These are phyloP conservation scores for Ramalina intermedia DNA, from an alignment of 495 filamentous ascomycete species.

Conservation along the genomic window DNA sequence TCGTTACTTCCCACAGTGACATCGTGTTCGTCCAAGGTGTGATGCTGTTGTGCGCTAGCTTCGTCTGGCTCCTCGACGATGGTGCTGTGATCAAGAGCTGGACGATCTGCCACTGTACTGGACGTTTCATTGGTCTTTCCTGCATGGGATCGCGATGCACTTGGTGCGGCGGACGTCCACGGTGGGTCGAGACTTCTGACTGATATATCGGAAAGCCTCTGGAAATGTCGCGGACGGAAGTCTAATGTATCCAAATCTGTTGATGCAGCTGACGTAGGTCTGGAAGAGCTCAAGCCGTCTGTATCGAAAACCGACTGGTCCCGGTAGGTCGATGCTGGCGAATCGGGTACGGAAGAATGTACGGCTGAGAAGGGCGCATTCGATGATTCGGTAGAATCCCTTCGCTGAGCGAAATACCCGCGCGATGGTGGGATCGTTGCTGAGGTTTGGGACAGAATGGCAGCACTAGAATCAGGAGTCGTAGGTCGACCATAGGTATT, in stretches of 20 bases:
- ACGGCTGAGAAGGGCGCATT: conserved; percentile 42
- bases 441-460: conserved; percentile 49
- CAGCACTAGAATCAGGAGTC: conserved; percentile 33
- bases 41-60: background rate
- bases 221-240: conserved; percentile 32
- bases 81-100: background rate
- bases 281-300: conserved; percentile 40
- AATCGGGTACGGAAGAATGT: conserved; percentile 63
- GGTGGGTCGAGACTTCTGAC: conserved; percentile 20
- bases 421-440: conserved; percentile 39
- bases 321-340: conserved; percentile 59
- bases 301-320: conserved; percentile 69
- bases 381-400: conserved; percentile 47
- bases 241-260: conserved; percentile 43
- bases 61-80: conserved; percentile 17
- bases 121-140: too few species aligned
- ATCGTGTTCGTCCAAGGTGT: conserved; percentile 9
- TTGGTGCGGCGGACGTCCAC: too few species aligned
- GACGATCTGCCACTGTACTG: background rate
- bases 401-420: conserved; percentile 28
- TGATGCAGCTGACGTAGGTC: conserved; percentile 63
- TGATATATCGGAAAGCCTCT: conserved; percentile 39
- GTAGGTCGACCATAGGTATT: background rate
- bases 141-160: too few species aligned
- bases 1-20: conserved; percentile 17